Conservation (phyloP, 768 basidiomycete genomes). For the Cystobasidiopsis lactophilus region DNA sequence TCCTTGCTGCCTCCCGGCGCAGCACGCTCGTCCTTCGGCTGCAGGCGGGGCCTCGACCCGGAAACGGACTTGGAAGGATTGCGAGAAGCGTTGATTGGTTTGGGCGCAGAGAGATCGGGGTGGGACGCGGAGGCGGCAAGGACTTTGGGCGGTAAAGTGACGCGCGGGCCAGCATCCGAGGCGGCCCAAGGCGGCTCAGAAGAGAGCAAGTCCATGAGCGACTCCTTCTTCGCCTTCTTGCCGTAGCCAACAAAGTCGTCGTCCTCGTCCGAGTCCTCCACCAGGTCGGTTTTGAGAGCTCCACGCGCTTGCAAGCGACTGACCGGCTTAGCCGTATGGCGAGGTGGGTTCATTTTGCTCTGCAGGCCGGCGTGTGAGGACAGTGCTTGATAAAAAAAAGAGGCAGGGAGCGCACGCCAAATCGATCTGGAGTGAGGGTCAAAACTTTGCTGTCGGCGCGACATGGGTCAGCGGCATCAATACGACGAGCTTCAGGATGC, state of each 20-base stretch:
- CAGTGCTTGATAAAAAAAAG: not conserved
- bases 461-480: not conserved
- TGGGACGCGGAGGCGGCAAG: not conserved
- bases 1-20: not conserved
- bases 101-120: not conserved
- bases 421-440: not conserved
- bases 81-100: not conserved
- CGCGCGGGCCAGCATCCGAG: not conserved
- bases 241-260: not conserved
- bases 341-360: too few relatives aligned
- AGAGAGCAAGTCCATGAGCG: not conserved
- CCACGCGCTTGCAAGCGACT: not conserved
- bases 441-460: not conserved
- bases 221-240: not conserved
- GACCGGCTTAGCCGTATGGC: not conserved
- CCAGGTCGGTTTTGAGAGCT: not conserved
- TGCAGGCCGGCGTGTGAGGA: not conserved
- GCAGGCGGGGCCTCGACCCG: not conserved
- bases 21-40: not conserved
- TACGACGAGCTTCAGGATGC: not conserved
- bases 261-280: not conserved
- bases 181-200: not conserved
- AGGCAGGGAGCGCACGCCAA: not conserved
- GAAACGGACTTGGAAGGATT: not conserved
- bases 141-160: not conserved